phyloP scores from a whole-genome alignment of 2,329 filamentous ascomycete genomes.

The Ophiocordyceps camponoti-rufipedis region DNA sequence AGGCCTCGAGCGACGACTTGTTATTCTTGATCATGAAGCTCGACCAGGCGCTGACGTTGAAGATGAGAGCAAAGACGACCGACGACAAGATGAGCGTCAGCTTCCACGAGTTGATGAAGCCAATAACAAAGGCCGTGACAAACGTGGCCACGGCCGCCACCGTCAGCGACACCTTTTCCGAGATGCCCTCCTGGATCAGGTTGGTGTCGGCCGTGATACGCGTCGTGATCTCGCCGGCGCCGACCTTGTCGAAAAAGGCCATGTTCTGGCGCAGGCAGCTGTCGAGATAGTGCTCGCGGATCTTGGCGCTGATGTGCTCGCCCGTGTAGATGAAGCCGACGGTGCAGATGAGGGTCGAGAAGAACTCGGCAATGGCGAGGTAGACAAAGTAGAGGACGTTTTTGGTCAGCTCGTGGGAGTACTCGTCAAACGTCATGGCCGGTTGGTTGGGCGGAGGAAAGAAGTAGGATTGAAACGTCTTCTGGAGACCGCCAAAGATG shows the following conservation, averaged over 20 bases:
- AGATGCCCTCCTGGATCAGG: slow-evolving; percentile 82
- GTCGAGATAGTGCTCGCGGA: slow-evolving; percentile 66
- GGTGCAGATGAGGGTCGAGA: slow-evolving; percentile 39
- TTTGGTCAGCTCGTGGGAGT: slow-evolving; percentile 37
- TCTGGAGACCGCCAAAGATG: slow-evolving; percentile 26
- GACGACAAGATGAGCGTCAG: slow-evolving; percentile 40
- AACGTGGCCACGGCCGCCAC: slow-evolving; percentile 66
- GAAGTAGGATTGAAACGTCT: slow-evolving; percentile 1
- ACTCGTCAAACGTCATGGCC: slow-evolving; percentile 28
- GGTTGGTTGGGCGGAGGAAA: slow-evolving; percentile 16
- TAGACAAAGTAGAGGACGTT: slow-evolving; percentile 53
- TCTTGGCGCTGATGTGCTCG: slow-evolving; percentile 61
- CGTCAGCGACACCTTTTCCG: slow-evolving; percentile 70
- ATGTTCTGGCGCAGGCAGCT: slow-evolving; percentile 80
- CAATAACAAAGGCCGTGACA: slow-evolving; percentile 38
- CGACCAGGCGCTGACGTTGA: slow-evolving; percentile 28
- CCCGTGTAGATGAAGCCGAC: slow-evolving; percentile 81
- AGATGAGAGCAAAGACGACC: slow-evolving; percentile 33
- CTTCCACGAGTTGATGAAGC: slow-evolving; percentile 38
- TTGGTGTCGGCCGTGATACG: slow-evolving; percentile 91
- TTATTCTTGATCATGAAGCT: slow-evolving; percentile 37
- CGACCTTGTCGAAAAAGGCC: slow-evolving; percentile 82
- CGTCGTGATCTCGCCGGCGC: slow-evolving; percentile 83
- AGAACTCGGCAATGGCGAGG: slow-evolving; percentile 39
- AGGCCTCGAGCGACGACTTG: slow-evolving; percentile 27